Evolutionary conservation across 2,329 filamentous ascomycete species (phyloP).

Genomic region (Paraphaeosphaeria sporulosa): DNA sequence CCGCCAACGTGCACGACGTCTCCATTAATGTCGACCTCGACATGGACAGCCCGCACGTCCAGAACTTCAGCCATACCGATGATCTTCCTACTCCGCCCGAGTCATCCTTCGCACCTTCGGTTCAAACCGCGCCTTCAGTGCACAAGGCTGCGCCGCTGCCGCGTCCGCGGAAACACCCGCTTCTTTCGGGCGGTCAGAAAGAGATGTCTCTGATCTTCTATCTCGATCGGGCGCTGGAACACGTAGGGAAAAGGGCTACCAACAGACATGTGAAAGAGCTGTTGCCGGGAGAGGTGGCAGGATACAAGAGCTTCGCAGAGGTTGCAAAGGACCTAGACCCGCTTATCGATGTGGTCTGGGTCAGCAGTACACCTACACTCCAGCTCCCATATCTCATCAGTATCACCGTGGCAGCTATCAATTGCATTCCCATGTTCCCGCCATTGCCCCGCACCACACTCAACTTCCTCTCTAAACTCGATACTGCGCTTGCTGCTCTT

Average conservation of each 20-base stretch:
- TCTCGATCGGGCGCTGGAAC: conserved; percentile 55
- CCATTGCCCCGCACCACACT: conserved; percentile 74
- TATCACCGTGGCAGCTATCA: conserved; percentile 74
- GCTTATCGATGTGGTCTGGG: conserved; percentile 83
- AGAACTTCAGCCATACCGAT: neutral
- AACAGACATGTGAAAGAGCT: conserved; percentile 60
- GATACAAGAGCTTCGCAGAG: conserved; percentile 71
- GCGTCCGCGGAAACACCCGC: conserved; percentile 59
- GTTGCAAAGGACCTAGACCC: conserved; percentile 77
- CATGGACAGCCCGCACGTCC: conserved; percentile 2
- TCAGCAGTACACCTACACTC: conserved; percentile 80
- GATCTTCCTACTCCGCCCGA: conserved; percentile 56
- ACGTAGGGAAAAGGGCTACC: conserved; percentile 31
- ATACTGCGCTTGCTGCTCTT: conserved; percentile 82
- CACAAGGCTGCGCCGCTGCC: conserved; percentile 54
- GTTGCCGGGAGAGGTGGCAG: conserved; percentile 49
- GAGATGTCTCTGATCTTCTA: conserved; percentile 66
- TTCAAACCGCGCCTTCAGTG: conserved; percentile 25
- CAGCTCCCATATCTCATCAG: conserved; percentile 86
- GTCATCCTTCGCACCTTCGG: conserved; percentile 54
- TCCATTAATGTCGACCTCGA: conserved; percentile 6
- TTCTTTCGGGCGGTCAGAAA: conserved; percentile 64
- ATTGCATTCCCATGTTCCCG: conserved; percentile 76
- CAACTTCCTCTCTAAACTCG: conserved; percentile 75
- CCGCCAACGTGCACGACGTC: neutral